Evolutionary conservation across 805 yeast genomes (phyloP), one percentile per base, ranked within the genome.

Genomic region (Candida golubevii): DNA sequence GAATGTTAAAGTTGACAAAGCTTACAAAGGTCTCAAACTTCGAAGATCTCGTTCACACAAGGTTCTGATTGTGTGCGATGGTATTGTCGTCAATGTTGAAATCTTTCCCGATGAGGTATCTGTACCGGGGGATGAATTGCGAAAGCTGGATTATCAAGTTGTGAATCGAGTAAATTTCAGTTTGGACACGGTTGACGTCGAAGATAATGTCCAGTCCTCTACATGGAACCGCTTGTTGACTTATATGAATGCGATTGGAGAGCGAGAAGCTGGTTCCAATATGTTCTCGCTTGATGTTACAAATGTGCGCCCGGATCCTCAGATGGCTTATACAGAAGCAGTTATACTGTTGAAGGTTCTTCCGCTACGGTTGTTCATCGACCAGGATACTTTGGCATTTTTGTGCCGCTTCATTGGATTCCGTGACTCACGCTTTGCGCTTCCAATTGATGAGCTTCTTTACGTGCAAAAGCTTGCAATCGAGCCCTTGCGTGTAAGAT

Each of bases 361-460:
- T 14, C 99, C 99, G 0, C 57, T 93, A 36, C 70, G 96, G 41
- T 62, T 93, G 12, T 88, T 88, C 59, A 80, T 93, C 36, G 98
- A 93, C 62, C 99, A 93, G 61, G 98, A 91, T 57, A 87, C 97
- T 0, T 69, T 89, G 14, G 97, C 89, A 44, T 90, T 91, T 52
- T 54, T 89, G 29, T 78, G 80, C 0, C 69, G 97, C 32, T 93
- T 88, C 64, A 79, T 85, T 30, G 89, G 82, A 47, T 93, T 93
- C 60, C 83, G 79, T 56, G 96, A 87, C 56, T 53, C 67, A 1
- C 64, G 93, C 46, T 85, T 86, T 58, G 75, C 75, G 4, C 65
- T 85, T 12, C 73, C 80, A n/a, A 72, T 74, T 23, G 88, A 83
- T 36, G 93, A 85, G 46, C 74, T 78, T 6, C 56, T 79, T 1